Percentiles rank a stretch among this genome's conserved stretches.
phyloP scores from a whole-genome alignment of 805 yeast genomes.

The Yamadazyma sp. region DNA sequence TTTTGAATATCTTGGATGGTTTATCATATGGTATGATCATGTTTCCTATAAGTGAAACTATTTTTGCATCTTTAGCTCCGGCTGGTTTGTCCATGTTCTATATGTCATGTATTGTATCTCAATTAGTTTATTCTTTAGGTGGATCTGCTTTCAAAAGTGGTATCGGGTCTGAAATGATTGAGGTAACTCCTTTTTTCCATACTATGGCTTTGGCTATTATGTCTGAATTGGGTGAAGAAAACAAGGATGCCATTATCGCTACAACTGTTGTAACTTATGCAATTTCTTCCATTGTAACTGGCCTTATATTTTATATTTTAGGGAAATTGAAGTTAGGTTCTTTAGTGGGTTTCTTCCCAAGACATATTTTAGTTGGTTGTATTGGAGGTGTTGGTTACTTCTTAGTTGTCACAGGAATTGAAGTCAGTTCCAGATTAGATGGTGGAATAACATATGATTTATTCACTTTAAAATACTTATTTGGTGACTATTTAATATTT shows the following conservation, averaged over 20 bases:
- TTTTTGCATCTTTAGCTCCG: conserved; percentile 78
- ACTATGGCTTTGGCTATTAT: conserved; percentile 82
- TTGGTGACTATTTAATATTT: conserved; percentile 36
- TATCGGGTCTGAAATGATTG: conserved; percentile 98
- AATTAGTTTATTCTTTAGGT: conserved; percentile 83
- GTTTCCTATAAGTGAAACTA: conserved; percentile 83
- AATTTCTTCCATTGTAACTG: conserved; percentile 80
- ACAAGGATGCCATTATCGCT: conserved; percentile 57
- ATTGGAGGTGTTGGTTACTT: conserved; percentile 99
- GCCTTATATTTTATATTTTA: conserved; percentile 68
- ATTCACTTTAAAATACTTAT: conserved; percentile 50
- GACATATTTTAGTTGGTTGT: conserved; percentile 94
- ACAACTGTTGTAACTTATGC: conserved; percentile 89
- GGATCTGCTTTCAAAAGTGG: conserved; percentile 87
- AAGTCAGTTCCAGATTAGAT: conserved; percentile 80
- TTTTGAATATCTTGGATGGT: conserved; percentile 88
- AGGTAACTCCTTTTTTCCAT: conserved; percentile 97
- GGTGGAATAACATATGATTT: conserved; percentile 66
- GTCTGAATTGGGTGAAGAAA: conserved; percentile 48
- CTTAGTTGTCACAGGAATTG: conserved; percentile 83
- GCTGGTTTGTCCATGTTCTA: conserved; percentile 93
- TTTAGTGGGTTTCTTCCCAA: conserved; percentile 90
- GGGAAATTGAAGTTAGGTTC: conserved; percentile 83
- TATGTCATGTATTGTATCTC: conserved; percentile 86
- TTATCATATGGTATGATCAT: conserved; percentile 96